Evolutionary conservation across 2,329 filamentous ascomycete genomes (phyloP), one percentile per base, ranked within the genome.

Genomic region (Colletotrichum horii): DNA sequence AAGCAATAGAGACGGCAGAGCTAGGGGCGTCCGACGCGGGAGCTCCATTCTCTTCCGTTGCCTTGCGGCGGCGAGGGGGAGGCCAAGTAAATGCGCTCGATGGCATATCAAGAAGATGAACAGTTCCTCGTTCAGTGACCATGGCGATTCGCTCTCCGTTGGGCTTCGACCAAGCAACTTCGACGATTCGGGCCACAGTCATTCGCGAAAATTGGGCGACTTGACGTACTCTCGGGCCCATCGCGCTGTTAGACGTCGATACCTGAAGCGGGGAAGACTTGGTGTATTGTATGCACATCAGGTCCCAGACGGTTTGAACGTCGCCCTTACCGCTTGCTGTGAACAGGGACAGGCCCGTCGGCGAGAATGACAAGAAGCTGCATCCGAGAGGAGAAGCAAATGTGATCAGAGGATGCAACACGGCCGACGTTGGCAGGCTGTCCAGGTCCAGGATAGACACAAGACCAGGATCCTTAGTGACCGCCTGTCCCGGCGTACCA

Each of bases 121-220:
- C 93, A 11, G 97, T 99, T n/a, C 96, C 96, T 79, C 96, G 94
- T 80, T 98, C 95, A 1, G 97, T 98, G 30, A 98, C 92, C 85
- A 99, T 93, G 3, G 96, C 96, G 52, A 97, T 87, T 74, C 94
- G 93, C 81, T 98, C 95, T 26, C 95, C 95, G 71, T 93, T 93
- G 5, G 95, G 95, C 70, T 91, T 90, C 3, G 94, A 94, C 97
- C 97, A 99, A 4, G 93, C 92, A 56, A 98, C 94, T 81, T 98
- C 96, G 26, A 98, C 91, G 71, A 98, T 95, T 70, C 95, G 94
- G 4, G 97, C 95, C 65, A 96, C 94, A 3, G 96, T 98, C 91
- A 98, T 94, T 55, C 97, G 93, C 24, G 95, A 95, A 81, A 98
- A 98, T 76, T 96, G 93, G 9, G 96, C 95, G 76, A 98, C 89